Evolutionary conservation across 345 rosid genomes (phyloP), one percentile per base, ranked within the genome.

Genomic region (Rhizophora mangle): DNA sequence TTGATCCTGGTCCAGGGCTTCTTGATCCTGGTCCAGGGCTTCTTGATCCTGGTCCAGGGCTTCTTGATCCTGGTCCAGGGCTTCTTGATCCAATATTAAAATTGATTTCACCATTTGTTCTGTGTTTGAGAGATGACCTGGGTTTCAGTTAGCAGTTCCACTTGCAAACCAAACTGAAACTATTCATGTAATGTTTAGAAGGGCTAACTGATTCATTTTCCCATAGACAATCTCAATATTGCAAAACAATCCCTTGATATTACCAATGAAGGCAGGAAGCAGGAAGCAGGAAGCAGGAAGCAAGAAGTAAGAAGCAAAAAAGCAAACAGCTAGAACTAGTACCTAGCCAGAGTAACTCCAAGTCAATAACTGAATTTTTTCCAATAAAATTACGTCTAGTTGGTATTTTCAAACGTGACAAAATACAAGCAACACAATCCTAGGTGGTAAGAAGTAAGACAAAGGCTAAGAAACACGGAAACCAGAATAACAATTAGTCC

Each of bases 61-160:
- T 32, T 6, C 36, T 32, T 32, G 36, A 32, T 1, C 78, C 80
- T 11, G 84, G 73, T 51, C 58, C 31, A 66, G 79, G 79, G 37
- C 79, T 76, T 72, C 83, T 85, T 15, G 93, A 72, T 54, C 79
- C 67, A 62, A 54, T 75, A 63, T 71, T 76, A 24, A 68, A 49
- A 73, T 80, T 88, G 62, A 57, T 53, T n/a, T 87, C 92, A 63
- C 77, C 64, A 37, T 70, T 67, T 56, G 84, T 86, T 79, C 93
- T 89, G 67, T 66, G 58, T 79, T 78, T 80, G 71, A 67, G 68
- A 62, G 63, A 68, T 52, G 58, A 79, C 68, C 81, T 60, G 77
- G 60, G 54, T 71, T 60, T 46, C 57, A 68, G 29, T 53, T 31
- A 54, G 63, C 11, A 51, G 56, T 34, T 57, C 62, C 55, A 73